phyloP scores from a whole-genome alignment of 768 basidiomycete species.

The Leccinum truebloodii region DNA sequence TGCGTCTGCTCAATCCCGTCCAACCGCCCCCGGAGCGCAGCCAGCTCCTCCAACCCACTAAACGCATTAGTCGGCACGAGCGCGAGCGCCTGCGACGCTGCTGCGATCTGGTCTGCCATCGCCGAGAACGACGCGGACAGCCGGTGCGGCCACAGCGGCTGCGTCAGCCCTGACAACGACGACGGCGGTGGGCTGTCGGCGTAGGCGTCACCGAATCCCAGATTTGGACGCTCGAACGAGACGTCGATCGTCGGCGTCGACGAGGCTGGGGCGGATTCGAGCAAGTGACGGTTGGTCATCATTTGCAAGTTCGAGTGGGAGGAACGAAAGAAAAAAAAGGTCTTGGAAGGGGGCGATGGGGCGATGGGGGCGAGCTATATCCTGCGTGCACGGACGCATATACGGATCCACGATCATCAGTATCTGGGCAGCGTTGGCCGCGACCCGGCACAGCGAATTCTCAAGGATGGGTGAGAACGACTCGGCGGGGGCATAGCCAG shows the following conservation, averaged over 20 bases:
- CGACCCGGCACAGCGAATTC: background rate
- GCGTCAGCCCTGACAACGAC: background rate
- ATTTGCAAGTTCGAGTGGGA: background rate
- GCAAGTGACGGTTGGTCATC: background rate
- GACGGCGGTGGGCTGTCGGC: background rate
- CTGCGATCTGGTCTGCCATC: conserved; percentile 43
- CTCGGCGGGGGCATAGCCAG: background rate
- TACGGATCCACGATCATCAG: conserved; percentile 3
- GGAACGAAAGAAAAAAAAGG: background rate
- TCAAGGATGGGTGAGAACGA: background rate
- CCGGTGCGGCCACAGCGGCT: conserved; percentile 33
- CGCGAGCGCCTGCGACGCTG: conserved; percentile 41
- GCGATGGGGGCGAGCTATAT: background rate
- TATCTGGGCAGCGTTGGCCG: background rate
- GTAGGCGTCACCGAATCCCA: conserved; percentile 1
- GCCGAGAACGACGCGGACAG: conserved; percentile 40
- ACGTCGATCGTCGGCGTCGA: conserved; percentile 23
- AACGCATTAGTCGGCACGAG: conserved; percentile 26
- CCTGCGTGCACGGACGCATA: background rate
- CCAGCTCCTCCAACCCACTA: conserved; percentile 22
- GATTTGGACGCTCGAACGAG: conserved; percentile 10
- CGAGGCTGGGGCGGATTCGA: conserved; percentile 7
- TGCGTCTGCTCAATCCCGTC: conserved; percentile 37
- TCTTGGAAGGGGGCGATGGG: background rate
- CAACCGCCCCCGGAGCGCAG: conserved; percentile 26